These are phyloP conservation scores for Herpetomonas tarakana DNA, from an alignment of 208 protist genomes.

Conservation along the genomic window DNA sequence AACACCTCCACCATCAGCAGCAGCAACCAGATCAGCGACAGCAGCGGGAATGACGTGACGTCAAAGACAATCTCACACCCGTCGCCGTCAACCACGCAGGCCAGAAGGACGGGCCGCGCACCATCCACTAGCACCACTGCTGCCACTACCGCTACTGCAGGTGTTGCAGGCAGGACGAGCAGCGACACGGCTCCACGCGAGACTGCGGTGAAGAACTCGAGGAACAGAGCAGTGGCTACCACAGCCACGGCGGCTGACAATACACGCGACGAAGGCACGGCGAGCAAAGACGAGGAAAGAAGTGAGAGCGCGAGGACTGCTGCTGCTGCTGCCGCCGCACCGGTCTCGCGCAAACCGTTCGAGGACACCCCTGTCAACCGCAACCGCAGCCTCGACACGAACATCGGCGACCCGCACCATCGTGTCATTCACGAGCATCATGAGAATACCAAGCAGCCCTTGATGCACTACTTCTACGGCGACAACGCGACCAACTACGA, in stretches of 20 bases:
- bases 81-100: too few species aligned
- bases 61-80: too few species aligned
- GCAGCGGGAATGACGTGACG: slow-evolving; percentile 1
- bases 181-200: too few species aligned
- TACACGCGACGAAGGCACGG: too few species aligned
- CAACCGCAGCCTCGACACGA: slow-evolving; percentile 5
- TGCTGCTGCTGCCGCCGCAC: background rate
- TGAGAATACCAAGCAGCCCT: slow-evolving; percentile 11
- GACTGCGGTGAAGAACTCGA: too few species aligned
- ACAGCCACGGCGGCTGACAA: too few species aligned
- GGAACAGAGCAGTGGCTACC: too few species aligned
- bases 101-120: background rate
- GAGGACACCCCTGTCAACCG: background rate
- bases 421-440: background rate
- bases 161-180: background rate
- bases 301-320: background rate
- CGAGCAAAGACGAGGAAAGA: too few species aligned
- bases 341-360: background rate
- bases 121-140: background rate
- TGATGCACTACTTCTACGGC: slow-evolving; percentile 46
- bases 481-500: slow-evolving; percentile 39
- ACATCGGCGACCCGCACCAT: background rate
- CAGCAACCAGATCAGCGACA: background rate
- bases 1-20: background rate
- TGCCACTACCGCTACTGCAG: background rate